A percentile compares a stretch with the other conserved stretches of the same genome.
Evolutionary conservation across 1,284 basidiomycete species (phyloP).

Genomic region (Cryptococcus sp.): DNA sequence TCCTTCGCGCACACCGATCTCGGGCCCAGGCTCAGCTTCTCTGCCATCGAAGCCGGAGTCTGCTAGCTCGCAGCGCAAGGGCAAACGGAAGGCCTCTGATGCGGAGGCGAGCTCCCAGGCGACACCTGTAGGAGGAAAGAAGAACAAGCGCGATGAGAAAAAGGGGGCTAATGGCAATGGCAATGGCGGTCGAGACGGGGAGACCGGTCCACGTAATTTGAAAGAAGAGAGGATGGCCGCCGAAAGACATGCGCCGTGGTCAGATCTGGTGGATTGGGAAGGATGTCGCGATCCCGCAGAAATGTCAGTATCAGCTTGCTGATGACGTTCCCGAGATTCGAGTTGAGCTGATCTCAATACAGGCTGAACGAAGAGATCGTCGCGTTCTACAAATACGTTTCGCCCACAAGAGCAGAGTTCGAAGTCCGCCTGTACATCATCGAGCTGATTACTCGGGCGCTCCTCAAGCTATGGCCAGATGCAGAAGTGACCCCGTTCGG

Average conservation of each 20-base stretch:
- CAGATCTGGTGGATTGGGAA: conserved; percentile 74
- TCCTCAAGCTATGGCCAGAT: conserved; percentile 71
- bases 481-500: conserved; percentile 86
- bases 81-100: conserved; percentile 17
- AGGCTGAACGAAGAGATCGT: conserved; percentile 82
- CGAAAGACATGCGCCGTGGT: conserved; percentile 75
- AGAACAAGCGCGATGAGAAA: conserved; percentile 15
- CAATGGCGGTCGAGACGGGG: conserved; percentile 40
- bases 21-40: background rate
- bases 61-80: background rate
- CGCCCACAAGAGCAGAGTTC: conserved; percentile 81
- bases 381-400: conserved; percentile 84
- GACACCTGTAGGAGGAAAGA: conserved; percentile 9
- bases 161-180: conserved; percentile 36
- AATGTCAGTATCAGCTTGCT: conserved; percentile 60
- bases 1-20: conserved; percentile 12
- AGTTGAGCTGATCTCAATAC: background rate
- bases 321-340: background rate
- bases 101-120: conserved; percentile 1
- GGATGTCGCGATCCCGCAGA: conserved; percentile 74
- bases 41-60: conserved; percentile 8
- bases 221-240: conserved; percentile 64
- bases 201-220: conserved; percentile 59
- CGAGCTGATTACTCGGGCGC: conserved; percentile 67
- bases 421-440: conserved; percentile 78